phyloP scores from a whole-genome alignment of 2,329 filamentous ascomycete species.

The Mycosphaerella sp. region DNA sequence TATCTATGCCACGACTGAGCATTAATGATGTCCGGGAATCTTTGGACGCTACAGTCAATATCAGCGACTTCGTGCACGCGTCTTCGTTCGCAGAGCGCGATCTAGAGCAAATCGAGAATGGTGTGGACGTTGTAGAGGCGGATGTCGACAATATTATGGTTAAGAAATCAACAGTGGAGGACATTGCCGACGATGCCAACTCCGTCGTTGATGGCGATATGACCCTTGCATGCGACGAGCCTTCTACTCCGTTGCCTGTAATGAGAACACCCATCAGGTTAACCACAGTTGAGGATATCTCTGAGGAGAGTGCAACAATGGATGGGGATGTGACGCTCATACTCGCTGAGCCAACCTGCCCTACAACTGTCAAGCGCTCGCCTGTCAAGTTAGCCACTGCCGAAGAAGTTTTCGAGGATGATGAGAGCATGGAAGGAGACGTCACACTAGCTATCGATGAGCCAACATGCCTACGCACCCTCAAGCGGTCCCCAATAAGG shows the following conservation, averaged over 20 bases:
- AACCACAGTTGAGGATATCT: conserved; percentile 5
- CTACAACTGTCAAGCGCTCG: background rate
- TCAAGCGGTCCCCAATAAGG: conserved; percentile 7
- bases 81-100: background rate
- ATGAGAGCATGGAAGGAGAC: conserved; percentile 4
- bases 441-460: conserved; percentile 5
- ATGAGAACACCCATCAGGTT: conserved; percentile 7
- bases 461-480: conserved; percentile 1
- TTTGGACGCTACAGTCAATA: conserved; percentile 18
- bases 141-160: background rate
- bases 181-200: background rate
- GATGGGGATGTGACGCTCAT: conserved; percentile 10
- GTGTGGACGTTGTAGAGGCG: background rate
- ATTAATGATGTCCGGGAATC: background rate
- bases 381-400: conserved; percentile 9
- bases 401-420: conserved; percentile 6
- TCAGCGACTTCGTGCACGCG: conserved; percentile 30
- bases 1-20: conserved; percentile 5
- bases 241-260: background rate
- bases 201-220: conserved; percentile 4
- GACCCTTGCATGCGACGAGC: conserved; percentile 29
- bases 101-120: background rate
- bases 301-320: conserved; percentile 2
- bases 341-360: background rate
- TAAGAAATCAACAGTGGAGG: conserved; percentile 1